Base-by-base conservation (phyloP, 805 yeast genomes). In the Suhomyces vadensis region DNA sequence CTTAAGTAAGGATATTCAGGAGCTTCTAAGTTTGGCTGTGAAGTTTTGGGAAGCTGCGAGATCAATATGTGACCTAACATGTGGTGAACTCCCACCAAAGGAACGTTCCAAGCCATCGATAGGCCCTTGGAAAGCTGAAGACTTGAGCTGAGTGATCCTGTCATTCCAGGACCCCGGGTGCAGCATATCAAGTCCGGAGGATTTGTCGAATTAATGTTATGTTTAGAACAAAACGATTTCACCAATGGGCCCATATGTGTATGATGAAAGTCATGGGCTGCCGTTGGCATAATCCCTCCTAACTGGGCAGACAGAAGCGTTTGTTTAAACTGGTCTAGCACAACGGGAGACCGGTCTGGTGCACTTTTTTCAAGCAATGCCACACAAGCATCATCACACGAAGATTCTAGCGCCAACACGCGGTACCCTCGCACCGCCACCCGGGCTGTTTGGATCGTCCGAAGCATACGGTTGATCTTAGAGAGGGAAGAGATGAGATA, bases 151-250 rank as follows among this genome's bases (percentile, higher is more conserved):
- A 94, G 69, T 0, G 95, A 85, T 0, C 97, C 97, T 6, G 82
- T 78, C 97, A 94, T 89, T 0, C 99, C 99, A 0, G 99, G 99
- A 0, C 99, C 99, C 52, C 96, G 69, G 0, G 99, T 94, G 4
- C 85, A 96, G 61, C 96, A 86, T 1, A 94, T 77, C 37, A 94
- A 59, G 58, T 87, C 96, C 0, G 90, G 88, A 0, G 71, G 69
- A 21, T 52, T 54, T 0, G 17, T 7, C 1, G 60, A 38, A 2
- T 49, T 42, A 50, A 78, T 47, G 6, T 55, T 61, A 54, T 71
- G 64, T 37, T 55, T 65, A 0, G 21, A 26, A 11, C 85, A 65
- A 4, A 85, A 64, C 5, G 69, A 60, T 11, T 61, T 44, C 0
- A 85, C 81, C 26, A 85, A 58, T 0, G 58, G 53, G 0, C 87